Percentiles rank a stretch among this genome's conserved stretches.
Conservation (phyloP, 768 basidiomycete species). For the Heimioporus sp. region DNA sequence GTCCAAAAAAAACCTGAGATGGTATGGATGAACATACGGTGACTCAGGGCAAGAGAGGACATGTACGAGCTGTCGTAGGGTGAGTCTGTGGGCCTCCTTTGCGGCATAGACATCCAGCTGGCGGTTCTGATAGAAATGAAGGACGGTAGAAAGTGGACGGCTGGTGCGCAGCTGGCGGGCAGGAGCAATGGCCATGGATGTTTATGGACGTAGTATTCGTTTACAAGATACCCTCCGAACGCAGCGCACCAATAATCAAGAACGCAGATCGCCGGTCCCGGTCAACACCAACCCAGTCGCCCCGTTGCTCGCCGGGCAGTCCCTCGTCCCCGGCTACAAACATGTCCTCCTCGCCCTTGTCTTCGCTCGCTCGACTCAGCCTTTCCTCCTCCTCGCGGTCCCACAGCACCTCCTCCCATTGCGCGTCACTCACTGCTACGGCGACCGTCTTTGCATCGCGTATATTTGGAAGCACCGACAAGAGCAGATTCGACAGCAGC, state of each 20-base stretch:
- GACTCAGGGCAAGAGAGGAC: not conserved
- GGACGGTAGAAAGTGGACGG: constrained; percentile 38
- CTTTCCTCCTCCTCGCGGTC: constrained; percentile 63
- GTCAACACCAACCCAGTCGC: constrained; percentile 78
- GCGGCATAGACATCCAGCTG: constrained; percentile 81
- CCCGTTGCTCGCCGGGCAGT: constrained; percentile 43
- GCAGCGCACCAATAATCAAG: constrained; percentile 73
- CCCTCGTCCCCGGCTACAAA: constrained; percentile 63
- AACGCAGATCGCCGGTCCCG: constrained; percentile 79
- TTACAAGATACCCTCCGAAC: constrained; percentile 66
- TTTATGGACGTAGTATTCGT: no score
- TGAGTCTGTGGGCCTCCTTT: constrained; percentile 67
- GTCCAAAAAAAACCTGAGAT: constrained; percentile 78
- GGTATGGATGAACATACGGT: constrained; percentile 2
- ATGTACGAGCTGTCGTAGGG: constrained; percentile 75
- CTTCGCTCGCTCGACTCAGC: constrained; percentile 22
- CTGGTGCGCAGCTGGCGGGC: not conserved
- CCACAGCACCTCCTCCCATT: constrained; percentile 83
- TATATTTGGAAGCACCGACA: constrained; percentile 72
- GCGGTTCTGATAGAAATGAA: constrained; percentile 79
- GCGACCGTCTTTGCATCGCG: constrained; percentile 73
- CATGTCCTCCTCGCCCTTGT: constrained; percentile 42
- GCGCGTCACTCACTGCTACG: constrained; percentile 71
- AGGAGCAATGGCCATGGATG: no score
- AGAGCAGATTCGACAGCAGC: constrained; percentile 69